Evolutionary conservation across 371 early-diverging fungal genomes (phyloP), one percentile per base, ranked within the genome.

Genomic region (Mortierella sp.): DNA sequence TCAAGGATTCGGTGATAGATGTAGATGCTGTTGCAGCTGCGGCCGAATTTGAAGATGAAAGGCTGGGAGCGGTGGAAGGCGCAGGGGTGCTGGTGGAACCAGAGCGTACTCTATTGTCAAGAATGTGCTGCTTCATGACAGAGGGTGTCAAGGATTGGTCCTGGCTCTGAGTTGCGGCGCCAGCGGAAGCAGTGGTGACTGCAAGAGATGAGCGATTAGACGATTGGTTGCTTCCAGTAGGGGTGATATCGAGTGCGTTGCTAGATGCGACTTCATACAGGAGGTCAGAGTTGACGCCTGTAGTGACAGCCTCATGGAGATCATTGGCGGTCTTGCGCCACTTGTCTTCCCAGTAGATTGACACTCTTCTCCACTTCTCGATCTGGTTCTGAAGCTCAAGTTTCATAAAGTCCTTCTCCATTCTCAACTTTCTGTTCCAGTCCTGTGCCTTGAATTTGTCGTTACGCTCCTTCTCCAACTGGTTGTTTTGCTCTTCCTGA

Each of bases 341-440:
- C 67, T 81, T 81, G 67, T 81, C 81, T 58, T 81, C 81, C 81
- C 81, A 81, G 24, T 81, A 81, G 48, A 75, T 28, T 24, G 81
- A 81, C 9, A 81, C 81, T 0, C 81, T 69, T 43, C 76, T 63
- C 81, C 81, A 81, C 52, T 81, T 81, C 67, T 81, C 81, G 19
- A 81, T 64, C 64, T 81, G 81, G 67, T 81, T 81, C 60, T 81
- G 81, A 15, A 81, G 60, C 60, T 81, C 81, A 2, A 81, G 72
- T 67, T 81, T 81, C 75, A 75, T 81, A 65, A 75, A 81, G 63
- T 81, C 81, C 76, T 81, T 81, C 63, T 81, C 81, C 81, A 81
- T 81, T 19, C 81, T 63, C 63, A 81, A 48, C 63, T 81, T 81
- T 19, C 81, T 55, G 71, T 81, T 81, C 81, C 81, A 81, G 70